Conservation (phyloP, 176 grass and related monocot genomes). For the Oryza glaberrima region DNA sequence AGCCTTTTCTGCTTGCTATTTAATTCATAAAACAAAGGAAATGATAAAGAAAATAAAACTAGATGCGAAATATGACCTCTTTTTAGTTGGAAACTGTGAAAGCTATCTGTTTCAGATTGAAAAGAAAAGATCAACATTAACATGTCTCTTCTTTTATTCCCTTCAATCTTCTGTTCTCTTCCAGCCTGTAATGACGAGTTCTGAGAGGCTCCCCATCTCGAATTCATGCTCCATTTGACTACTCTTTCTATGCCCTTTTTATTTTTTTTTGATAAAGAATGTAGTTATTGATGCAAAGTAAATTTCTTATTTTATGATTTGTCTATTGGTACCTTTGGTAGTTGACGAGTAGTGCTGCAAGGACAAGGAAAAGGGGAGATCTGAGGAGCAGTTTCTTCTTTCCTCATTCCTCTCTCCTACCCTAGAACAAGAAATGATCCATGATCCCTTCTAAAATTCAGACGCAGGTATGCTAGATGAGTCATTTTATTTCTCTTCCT, state of each 20-base stretch:
- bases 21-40: not conserved
- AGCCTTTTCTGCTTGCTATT: not conserved
- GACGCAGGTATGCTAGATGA: conserved; percentile 34
- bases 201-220: not conserved
- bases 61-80: too few relatives aligned
- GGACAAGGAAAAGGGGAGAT: conserved; percentile 18
- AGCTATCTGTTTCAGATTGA: not conserved
- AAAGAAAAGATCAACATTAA: conserved; percentile 26
- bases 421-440: not conserved
- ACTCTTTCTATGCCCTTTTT: not conserved
- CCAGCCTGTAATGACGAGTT: conserved; percentile 41
- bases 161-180: not conserved
- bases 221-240: conserved; percentile 35
- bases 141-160: conserved; percentile 6
- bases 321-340: conserved; percentile 45
- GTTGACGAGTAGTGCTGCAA: conserved; percentile 49
- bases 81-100: too few relatives aligned
- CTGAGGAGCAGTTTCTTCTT: conserved; percentile 46
- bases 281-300: conserved; percentile 24
- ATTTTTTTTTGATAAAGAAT: conserved; percentile 5
- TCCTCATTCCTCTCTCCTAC: conserved; percentile 20
- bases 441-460: not conserved
- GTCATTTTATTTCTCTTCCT: not conserved
- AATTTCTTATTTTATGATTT: conserved; percentile 30
- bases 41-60: too few relatives aligned